These are phyloP conservation scores for Scedosporium dehoogii DNA, from an alignment of 2,329 filamentous ascomycete genomes.

Conservation along the genomic window DNA sequence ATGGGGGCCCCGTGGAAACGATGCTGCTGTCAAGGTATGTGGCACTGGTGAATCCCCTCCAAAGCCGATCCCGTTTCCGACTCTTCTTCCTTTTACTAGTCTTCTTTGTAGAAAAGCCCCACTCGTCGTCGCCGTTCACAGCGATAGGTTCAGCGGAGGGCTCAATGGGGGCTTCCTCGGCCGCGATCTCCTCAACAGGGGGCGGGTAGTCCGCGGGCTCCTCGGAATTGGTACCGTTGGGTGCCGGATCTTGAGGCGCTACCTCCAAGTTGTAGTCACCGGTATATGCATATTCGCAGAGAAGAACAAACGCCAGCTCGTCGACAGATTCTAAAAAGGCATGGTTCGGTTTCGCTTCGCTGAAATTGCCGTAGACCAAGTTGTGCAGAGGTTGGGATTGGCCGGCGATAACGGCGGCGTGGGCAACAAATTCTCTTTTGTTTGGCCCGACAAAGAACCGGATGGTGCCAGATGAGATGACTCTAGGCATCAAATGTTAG, in stretches of 20 bases:
- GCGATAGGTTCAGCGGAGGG: neutral
- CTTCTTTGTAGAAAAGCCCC: neutral
- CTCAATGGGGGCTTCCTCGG: neutral
- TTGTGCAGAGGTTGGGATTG: neutral
- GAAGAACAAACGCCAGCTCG: neutral
- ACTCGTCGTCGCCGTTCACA: neutral
- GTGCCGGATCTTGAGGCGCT: neutral
- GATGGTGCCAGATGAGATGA: neutral
- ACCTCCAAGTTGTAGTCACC: neutral
- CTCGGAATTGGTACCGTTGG: neutral
- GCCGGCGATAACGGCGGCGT: neutral
- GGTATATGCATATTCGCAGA: slow-evolving; percentile 1
- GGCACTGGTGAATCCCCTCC: neutral
- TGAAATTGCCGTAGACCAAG: neutral
- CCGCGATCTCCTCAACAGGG: neutral
- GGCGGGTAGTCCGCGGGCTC: neutral
- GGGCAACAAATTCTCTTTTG: neutral
- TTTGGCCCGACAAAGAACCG: neutral
- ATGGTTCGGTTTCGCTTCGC: neutral
- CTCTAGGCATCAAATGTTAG: neutral
- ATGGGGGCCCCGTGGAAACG: neutral
- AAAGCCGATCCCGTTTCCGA: neutral
- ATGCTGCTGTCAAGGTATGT: neutral
- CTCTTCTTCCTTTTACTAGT: neutral
- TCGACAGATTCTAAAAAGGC: neutral